Percentiles rank a stretch among this genome's conserved stretches.
Conservation (phyloP, 805 yeast genomes). For the Ogataea degrootiae region DNA sequence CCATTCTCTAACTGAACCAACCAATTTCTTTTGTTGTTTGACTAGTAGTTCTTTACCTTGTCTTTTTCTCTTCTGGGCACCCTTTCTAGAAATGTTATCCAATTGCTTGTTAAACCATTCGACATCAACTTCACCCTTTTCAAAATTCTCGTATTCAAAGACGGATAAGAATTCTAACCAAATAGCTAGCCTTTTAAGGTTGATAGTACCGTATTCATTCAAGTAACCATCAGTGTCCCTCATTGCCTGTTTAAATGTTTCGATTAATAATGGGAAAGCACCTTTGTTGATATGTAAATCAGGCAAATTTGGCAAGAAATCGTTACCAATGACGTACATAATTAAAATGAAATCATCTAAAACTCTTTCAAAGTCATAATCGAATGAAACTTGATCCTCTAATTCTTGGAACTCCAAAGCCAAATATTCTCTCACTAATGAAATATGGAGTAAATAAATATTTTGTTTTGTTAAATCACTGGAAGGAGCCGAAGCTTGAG, state of each 20-base stretch:
- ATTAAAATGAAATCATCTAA: conserved; percentile 90
- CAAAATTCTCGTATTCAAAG: conserved; percentile 84
- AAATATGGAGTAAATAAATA: conserved; percentile 77
- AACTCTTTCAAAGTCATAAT: conserved; percentile 79
- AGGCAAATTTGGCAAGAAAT: conserved; percentile 94
- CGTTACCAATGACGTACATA: conserved; percentile 95
- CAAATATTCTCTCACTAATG: conserved; percentile 85
- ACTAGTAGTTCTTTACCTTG: conserved; percentile 60
- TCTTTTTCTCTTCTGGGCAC: conserved; percentile 62
- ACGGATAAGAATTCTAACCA: conserved; percentile 75
- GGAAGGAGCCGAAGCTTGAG: conserved; percentile 27
- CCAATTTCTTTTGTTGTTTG: conserved; percentile 71
- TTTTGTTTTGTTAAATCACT: conserved; percentile 67
- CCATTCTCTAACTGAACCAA: conserved; percentile 54
- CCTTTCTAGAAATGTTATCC: conserved; percentile 70
- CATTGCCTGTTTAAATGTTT: conserved; percentile 80
- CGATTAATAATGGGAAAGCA: conserved; percentile 89
- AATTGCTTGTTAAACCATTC: conserved; percentile 89
- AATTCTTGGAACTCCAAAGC: conserved; percentile 78
- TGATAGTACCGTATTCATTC: conserved; percentile 76
- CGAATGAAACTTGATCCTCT: conserved; percentile 57
- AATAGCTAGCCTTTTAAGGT: conserved; percentile 61
- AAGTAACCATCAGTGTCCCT: conserved; percentile 75
- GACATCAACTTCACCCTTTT: conserved; percentile 74
- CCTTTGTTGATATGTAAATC: conserved; percentile 91